These are phyloP conservation scores for Otatea glauca DNA, from an alignment of 176 grass and related monocot species.

Conservation along the genomic window DNA sequence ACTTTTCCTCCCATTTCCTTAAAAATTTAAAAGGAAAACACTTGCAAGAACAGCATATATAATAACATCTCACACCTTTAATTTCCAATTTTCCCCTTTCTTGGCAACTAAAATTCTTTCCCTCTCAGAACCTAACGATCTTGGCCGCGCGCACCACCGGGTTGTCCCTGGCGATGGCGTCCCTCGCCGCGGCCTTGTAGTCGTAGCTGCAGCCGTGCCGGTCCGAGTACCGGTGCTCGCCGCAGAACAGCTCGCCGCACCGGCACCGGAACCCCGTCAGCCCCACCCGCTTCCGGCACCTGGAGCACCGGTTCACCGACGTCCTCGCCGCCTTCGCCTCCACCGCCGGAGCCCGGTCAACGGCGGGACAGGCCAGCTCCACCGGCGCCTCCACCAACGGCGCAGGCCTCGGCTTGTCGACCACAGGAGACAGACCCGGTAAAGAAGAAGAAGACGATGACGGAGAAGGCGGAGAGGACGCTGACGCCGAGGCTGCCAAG, in stretches of 20 bases:
- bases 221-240: constrained; percentile 95
- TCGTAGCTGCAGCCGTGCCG: constrained; percentile 82
- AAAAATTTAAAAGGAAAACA: constrained; percentile 26
- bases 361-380: background rate
- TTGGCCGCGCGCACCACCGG: constrained; percentile 89
- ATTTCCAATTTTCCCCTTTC: background rate
- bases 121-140: constrained; percentile 77
- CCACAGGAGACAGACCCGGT: background rate
- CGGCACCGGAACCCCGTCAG: constrained; percentile 91
- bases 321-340: constrained; percentile 28
- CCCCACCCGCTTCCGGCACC: constrained; percentile 82
- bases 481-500: constrained; percentile 15
- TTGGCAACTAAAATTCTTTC: background rate
- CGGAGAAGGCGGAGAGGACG: constrained; percentile 18
- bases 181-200: constrained; percentile 74
- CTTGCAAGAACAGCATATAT: constrained; percentile 24
- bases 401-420: constrained; percentile 34
- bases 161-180: constrained; percentile 81
- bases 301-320: constrained; percentile 67
- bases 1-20: constrained; percentile 19
- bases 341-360: background rate
- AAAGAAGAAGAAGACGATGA: constrained; percentile 2
- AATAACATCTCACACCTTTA: constrained; percentile 1
- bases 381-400: background rate
- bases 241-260: constrained; percentile 85